Evolutionary conservation across 2,329 filamentous ascomycete genomes (phyloP), one percentile per base, ranked within the genome.

Genomic region (Exserohilum turcica): DNA sequence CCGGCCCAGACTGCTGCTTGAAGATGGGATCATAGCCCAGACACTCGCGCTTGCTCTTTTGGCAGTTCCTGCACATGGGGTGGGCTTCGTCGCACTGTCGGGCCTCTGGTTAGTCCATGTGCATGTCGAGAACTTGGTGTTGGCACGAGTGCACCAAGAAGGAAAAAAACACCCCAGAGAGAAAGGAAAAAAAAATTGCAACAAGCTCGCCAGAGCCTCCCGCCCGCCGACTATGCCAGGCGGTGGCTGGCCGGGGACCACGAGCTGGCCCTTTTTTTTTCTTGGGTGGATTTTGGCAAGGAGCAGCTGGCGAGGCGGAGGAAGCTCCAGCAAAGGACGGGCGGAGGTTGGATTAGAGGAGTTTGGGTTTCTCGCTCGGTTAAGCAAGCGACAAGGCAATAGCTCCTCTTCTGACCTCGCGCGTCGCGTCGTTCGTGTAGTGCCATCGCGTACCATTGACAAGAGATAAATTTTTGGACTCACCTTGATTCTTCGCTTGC

Each of bases 1-100:
- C 82, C 27, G 88, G 88, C 47, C 86, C 85, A 39, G 83, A 78
- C 66, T 88, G 85, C 59, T 87, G 84, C 76, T 91, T 90, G 79
- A 93, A 94, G 68, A 93, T 90, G 32, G 90, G 90, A 69, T 94
- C 90, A 83, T 94, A 94, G 49, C 90, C 90, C 43, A 92, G 74
- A 70, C 90, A 94, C 67, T 93, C 90, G 69, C 90, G 89, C 77
- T 93, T 94, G 64, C 89, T 92, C 75, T 94, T 94, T 71, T 88
- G 87, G 78, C 90, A 94, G 72, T 94, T 91, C 78, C 91, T 87
- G 81, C 94, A 99, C 55, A 88, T 87, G 18, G 94, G 94, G 76
- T 96, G 92, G 56, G 86, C 87, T 81, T 99, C 94, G 84, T 97
- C 94, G 79, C 94, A 99, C 94, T 97, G 74, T 63, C 56, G 64